Evolutionary conservation across 768 basidiomycete species (phyloP).

Genomic region (Pseudohyphozyma bogoriensis): DNA sequence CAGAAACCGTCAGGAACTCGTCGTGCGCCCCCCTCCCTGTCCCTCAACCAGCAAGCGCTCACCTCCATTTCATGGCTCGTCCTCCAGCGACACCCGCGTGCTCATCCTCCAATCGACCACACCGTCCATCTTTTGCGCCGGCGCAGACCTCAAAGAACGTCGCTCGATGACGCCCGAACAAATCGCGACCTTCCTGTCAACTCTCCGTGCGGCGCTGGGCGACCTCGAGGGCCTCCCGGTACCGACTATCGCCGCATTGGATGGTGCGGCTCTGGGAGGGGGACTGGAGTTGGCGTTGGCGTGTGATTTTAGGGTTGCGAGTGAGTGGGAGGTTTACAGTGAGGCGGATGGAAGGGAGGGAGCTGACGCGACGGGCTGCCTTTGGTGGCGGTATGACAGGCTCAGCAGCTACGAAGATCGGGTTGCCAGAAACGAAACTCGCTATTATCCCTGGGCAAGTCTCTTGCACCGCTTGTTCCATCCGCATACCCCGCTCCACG

Average conservation of each 20-base stretch:
- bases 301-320: slow-evolving; percentile 81
- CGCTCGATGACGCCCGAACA: slow-evolving; percentile 67
- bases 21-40: not conserved
- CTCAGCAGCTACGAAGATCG: slow-evolving; percentile 61
- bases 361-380: too few relatives aligned
- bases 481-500: not conserved
- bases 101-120: slow-evolving; percentile 74
- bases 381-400: too few relatives aligned
- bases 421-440: slow-evolving; percentile 64
- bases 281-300: slow-evolving; percentile 78
- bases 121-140: slow-evolving; percentile 73
- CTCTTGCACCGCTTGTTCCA: too few relatives aligned
- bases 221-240: slow-evolving; percentile 72
- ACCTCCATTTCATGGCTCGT: not conserved
- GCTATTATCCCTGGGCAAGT: slow-evolving; percentile 69
- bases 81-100: slow-evolving; percentile 52
- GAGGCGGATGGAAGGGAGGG: not conserved
- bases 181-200: slow-evolving; percentile 65
- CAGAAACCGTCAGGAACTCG: slow-evolving; percentile 21
- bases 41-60: not conserved
- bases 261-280: slow-evolving; percentile 88
- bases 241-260: slow-evolving; percentile 78
- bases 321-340: slow-evolving; percentile 42
- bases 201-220: slow-evolving; percentile 59
- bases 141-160: slow-evolving; percentile 78